Conservation (phyloP, 345 rosid species). For the Hibiscus mutabilis region DNA sequence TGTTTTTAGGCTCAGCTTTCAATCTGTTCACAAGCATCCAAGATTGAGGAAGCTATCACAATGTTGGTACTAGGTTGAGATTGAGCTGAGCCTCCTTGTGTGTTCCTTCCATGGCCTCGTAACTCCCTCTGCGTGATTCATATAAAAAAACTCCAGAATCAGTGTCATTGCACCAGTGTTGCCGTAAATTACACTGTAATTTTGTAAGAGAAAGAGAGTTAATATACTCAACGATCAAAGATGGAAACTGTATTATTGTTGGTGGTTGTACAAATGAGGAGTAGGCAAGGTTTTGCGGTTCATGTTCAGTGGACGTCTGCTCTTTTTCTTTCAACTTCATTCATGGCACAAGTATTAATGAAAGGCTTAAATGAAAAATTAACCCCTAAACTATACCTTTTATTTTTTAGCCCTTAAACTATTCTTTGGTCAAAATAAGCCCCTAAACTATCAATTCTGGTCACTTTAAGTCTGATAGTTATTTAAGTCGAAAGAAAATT, state of each 20-base stretch:
- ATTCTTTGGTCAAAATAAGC: too few relatives aligned
- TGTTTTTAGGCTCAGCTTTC: background rate
- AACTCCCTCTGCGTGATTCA: background rate
- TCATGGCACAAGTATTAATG: background rate
- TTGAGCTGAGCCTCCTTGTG: background rate
- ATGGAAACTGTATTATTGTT: background rate
- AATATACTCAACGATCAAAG: background rate
- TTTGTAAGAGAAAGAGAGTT: background rate
- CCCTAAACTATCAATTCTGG: too few relatives aligned
- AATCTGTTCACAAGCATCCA: background rate
- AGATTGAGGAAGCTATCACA: background rate
- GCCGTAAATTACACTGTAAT: too few relatives aligned
- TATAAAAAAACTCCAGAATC: background rate
- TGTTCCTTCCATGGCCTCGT: background rate
- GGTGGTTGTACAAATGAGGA: background rate
- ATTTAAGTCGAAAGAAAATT: too few relatives aligned
- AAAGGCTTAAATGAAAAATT: too few relatives aligned
- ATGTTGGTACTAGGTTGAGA: background rate
- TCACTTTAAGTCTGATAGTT: too few relatives aligned
- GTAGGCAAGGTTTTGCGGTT: background rate
- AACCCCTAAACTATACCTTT: too few relatives aligned
- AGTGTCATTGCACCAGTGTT: too few relatives aligned
- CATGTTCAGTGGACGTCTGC: background rate
- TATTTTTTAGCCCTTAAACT: too few relatives aligned
- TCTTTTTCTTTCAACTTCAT: constrained; percentile 6